Base-by-base conservation (phyloP, 805 yeast genomes). In the Candida railenensis region DNA sequence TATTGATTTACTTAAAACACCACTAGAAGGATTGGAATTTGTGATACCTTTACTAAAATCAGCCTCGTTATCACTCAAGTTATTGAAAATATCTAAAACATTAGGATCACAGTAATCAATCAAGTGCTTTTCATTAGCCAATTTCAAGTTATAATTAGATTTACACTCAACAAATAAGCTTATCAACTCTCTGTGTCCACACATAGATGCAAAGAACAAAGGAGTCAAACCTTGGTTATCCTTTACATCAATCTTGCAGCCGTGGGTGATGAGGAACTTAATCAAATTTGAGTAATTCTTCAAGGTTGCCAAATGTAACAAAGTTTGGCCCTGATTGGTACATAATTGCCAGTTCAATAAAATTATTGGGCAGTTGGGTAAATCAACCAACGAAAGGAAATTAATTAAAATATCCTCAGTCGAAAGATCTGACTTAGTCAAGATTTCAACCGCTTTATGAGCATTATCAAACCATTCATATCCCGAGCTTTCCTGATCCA, bases 171-270 rank as follows among this genome's bases (percentile, higher is more conserved):
- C 60, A 51, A 88, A 73, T 37, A 84, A 58, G 38, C 77, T 74
- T 50, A 88, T 85, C 34, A 85, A 73, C 40, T 78, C 83, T 43
- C 87, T 71, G 57, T 86, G 78, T 28, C 96, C 96, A 53, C 76
- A 73, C 54, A 91, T 62, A 28, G 89, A 80, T 0, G 97, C 96
- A 59, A 87, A 83, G 63, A 91, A 96, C 47, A 94, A 71, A 3
- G 99, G 96, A 0, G 97, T 85, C 51, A 80, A 80, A 1, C 96
- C 97, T 59, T 84, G 87, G 37, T 77, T 74, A 62, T 94, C 99
- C 56, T 78, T 80, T 40, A 76, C 71, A 63, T 89, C 91, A 38
- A 85, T 74, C 56, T 85, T 79, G 59, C 82, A 78, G 1, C 84
- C 85, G 56, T 48, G 89, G 68, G 80, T 81, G 3, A 91, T 69